These are phyloP conservation scores for Lactuca sativa DNA, from an alignment of 129 eudicot genomes.

Conservation along the genomic window DNA sequence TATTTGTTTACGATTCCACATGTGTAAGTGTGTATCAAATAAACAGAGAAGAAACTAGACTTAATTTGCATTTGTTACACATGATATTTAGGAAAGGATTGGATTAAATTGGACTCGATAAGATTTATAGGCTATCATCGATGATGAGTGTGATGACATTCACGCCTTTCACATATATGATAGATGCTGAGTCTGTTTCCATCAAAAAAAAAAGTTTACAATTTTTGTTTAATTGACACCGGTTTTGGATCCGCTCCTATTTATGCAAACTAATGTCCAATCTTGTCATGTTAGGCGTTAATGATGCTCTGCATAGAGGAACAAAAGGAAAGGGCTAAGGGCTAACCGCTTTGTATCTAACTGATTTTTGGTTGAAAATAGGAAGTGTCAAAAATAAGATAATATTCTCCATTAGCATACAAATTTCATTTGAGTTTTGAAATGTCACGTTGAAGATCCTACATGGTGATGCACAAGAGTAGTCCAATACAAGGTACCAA, in stretches of 20 bases:
- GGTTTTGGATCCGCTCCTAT: neutral
- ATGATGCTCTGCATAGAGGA: neutral
- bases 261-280: neutral
- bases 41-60: neutral
- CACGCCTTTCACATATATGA: neutral
- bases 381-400: neutral
- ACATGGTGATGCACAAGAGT: constrained; percentile 79
- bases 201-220: too few species aligned
- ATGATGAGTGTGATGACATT: neutral
- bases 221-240: too few species aligned
- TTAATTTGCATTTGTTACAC: neutral
- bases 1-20: neutral
- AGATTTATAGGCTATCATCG: neutral
- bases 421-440: constrained; percentile 6
- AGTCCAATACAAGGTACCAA: constrained; percentile 84
- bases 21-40: neutral
- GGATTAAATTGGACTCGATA: neutral
- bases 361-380: neutral
- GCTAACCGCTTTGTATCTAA: too few species aligned
- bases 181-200: too few species aligned
- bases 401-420: constrained; percentile 3
- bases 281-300: too few species aligned
- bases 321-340: neutral
- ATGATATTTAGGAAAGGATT: too few species aligned
- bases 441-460: constrained; percentile 49